Evolutionary conservation across 352 stramenopile species (phyloP), one percentile per base, ranked within the genome.

Genomic region (Globisporangium solare): DNA sequence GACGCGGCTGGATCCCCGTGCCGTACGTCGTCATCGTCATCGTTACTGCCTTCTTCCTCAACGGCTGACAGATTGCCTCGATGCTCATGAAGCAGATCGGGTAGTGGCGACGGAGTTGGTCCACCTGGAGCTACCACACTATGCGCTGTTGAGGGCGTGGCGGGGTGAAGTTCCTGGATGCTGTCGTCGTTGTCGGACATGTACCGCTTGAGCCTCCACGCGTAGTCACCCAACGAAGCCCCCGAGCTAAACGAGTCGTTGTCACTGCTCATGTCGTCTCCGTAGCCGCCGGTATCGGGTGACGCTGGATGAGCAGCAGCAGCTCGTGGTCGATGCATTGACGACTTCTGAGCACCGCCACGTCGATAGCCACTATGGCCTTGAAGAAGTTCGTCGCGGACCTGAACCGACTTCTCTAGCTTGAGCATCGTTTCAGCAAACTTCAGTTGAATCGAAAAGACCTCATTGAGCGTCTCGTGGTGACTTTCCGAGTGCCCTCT

Each of bases 391-490:
- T 80, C 64, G 15, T 89, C 76, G 14, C 79, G 71, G 13, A 71
- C 53, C 50, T 87, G 79, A 18, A 89, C 75, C 0, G 74, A 86
- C 57, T 87, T 77, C 22, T 89, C 79, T 14, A 89, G 61, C 50
- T 83, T 79, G 0, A 76, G 63, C 76, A 89, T 88, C 42, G 76
- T 89, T 67, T 89, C 79, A 0, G 79, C 79, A 27, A 89, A 89
- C 45, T 85, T 76, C 13, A 86, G 50, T 53, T 89, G 76, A 41
- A 89, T 65, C 8, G 65, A 71, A 41, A 88, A 85, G 14, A 89
- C 76, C 42, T 89, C 76, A 41, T 71, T 80, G 20, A 89, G 56
- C 11, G 74, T 62, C 20, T 83, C 74, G 10, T 68, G 48, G 47
- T 47, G 45, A 5, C 35, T 18, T 18, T 42, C 51, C 8, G 47